Percentiles rank a stretch among this genome's conserved stretches.
Evolutionary conservation across 2,329 filamentous ascomycete species (phyloP).

Genomic region (Berkeleyomyces rouxiae): DNA sequence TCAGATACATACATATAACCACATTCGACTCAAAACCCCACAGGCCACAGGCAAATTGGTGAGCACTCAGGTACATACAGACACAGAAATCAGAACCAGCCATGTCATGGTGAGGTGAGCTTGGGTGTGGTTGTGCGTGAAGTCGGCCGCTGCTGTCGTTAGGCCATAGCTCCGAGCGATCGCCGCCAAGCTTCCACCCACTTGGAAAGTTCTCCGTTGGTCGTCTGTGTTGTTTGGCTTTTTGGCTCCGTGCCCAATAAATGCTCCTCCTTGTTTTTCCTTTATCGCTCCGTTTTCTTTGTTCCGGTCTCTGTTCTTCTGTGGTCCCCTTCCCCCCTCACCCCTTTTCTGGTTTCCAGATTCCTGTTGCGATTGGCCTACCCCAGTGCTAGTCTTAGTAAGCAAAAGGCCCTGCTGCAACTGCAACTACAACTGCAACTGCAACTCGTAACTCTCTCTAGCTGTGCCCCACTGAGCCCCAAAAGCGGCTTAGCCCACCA

Average conservation of each 20-base stretch:
- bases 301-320: background rate
- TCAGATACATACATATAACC: too few species aligned
- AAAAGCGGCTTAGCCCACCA: background rate
- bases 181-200: background rate
- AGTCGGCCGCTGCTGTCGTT: background rate
- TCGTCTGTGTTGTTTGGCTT: too few species aligned
- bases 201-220: background rate
- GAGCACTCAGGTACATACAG: too few species aligned
- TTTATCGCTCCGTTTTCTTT: background rate
- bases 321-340: background rate
- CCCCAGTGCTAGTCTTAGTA: background rate
- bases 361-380: background rate
- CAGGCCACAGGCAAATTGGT: too few species aligned
- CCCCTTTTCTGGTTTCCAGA: background rate
- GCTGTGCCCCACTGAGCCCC: background rate
- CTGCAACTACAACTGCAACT: background rate
- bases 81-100: too few species aligned
- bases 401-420: background rate
- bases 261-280: too few species aligned
- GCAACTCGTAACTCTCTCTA: background rate
- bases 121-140: too few species aligned
- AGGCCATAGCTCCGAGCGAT: background rate
- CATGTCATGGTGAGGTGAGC: too few species aligned
- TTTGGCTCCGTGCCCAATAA: too few species aligned
- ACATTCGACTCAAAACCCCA: too few species aligned